A percentile compares a stretch with the other conserved stretches of the same genome.
These are phyloP conservation scores for Aureobasidium musti DNA, from an alignment of 2,329 filamentous ascomycete genomes.

Conservation along the genomic window DNA sequence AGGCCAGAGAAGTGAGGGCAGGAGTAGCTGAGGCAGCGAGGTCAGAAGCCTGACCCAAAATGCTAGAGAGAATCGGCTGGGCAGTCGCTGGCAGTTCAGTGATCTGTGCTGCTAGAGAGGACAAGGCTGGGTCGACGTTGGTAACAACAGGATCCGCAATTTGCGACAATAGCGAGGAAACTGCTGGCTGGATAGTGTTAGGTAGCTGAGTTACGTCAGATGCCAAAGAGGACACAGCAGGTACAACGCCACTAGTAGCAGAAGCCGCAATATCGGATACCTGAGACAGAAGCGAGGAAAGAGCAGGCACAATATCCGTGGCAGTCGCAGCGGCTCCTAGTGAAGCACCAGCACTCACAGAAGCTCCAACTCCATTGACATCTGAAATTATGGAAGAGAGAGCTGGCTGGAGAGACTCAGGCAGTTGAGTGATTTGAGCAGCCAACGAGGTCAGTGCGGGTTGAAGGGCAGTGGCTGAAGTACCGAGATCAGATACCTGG, in stretches of 20 bases:
- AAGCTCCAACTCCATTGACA: neutral
- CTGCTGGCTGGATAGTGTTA: neutral
- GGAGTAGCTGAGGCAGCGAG: neutral
- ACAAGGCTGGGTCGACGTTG: neutral
- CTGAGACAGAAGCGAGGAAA: conserved; percentile 1
- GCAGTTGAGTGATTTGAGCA: neutral
- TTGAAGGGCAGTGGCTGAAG: neutral
- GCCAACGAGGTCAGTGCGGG: conserved; percentile 1
- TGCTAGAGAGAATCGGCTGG: neutral
- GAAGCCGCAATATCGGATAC: neutral
- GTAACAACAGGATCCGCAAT: neutral
- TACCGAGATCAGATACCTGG: neutral
- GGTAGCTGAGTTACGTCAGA: neutral
- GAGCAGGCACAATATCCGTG: neutral
- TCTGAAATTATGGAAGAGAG: conserved; percentile 12
- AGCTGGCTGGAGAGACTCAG: neutral
- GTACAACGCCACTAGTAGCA: neutral
- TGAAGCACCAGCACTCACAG: neutral
- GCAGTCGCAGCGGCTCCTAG: neutral
- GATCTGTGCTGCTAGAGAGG: neutral
- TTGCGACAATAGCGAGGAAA: neutral
- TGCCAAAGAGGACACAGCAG: neutral
- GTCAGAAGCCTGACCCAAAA: neutral
- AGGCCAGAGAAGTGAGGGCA: neutral
- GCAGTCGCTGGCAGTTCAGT: neutral